Percentiles rank a stretch among this genome's conserved stretches.
These are phyloP conservation scores for Penicillium goetzii DNA, from an alignment of 495 filamentous ascomycete genomes.

Conservation along the genomic window DNA sequence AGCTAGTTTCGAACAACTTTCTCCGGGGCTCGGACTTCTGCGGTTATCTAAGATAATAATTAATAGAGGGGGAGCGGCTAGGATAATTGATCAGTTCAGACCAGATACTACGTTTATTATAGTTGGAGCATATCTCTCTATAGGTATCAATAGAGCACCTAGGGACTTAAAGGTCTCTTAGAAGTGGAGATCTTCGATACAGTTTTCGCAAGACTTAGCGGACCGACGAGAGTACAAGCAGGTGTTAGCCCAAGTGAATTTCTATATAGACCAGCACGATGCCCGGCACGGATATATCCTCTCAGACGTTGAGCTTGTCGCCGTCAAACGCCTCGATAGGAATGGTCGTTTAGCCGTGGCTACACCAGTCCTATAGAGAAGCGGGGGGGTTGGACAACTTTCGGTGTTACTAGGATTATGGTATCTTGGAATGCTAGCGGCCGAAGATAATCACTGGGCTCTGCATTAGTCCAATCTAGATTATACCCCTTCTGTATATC, in stretches of 20 bases:
- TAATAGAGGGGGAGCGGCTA: conserved; percentile 10
- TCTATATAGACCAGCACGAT: conserved; percentile 21
- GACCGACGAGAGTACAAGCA: conserved; percentile 20
- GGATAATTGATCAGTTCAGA: conserved; percentile 18
- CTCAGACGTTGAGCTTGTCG: conserved; percentile 26
- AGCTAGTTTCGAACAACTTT: background rate
- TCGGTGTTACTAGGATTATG: conserved; percentile 26
- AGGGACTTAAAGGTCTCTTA: conserved; percentile 27
- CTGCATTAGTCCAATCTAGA: no score
- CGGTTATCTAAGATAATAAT: conserved; percentile 9
- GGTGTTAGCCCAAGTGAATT: conserved; percentile 24
- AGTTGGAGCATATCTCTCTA: background rate
- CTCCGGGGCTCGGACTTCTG: background rate
- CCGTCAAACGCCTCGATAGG: conserved; percentile 21
- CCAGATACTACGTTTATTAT: conserved; percentile 18
- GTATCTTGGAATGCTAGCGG: conserved; percentile 31
- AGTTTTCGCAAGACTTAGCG: background rate
- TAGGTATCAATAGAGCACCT: conserved; percentile 18
- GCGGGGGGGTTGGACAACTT: conserved; percentile 10
- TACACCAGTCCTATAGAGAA: conserved; percentile 19
- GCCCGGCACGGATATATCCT: conserved; percentile 26
- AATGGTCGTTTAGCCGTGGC: conserved; percentile 21
- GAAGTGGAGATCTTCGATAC: conserved; percentile 20
- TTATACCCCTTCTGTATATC: no score
- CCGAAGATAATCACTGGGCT: conserved; percentile 9